Conservation (phyloP, 2,329 filamentous ascomycete genomes). For the Trichoderma arundinaceum region DNA sequence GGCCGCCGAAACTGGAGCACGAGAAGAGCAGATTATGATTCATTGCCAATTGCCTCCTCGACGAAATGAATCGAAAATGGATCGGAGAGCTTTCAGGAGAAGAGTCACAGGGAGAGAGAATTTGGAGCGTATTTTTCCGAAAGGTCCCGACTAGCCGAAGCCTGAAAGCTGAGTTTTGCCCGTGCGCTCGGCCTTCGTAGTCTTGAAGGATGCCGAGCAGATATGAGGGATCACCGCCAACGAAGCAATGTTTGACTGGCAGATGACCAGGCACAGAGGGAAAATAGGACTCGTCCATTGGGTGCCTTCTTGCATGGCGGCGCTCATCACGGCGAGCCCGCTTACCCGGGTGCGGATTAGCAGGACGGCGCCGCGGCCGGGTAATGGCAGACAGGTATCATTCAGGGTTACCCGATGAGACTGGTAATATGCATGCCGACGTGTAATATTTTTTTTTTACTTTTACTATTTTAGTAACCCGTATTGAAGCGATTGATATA, state of each 20-base stretch:
- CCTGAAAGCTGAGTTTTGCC: background rate
- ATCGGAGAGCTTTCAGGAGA: slow-evolving; percentile 10
- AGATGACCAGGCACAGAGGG: slow-evolving; percentile 13
- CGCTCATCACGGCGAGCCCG: slow-evolving; percentile 19
- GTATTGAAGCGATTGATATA: background rate
- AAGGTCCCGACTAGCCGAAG: slow-evolving; percentile 20
- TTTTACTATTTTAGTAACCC: background rate
- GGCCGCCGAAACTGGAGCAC: background rate
- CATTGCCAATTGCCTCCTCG: background rate
- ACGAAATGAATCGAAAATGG: slow-evolving; percentile 12
- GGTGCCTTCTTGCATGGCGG: slow-evolving; percentile 16
- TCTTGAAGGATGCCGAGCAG: slow-evolving; percentile 2
- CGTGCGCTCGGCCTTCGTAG: slow-evolving; percentile 11
- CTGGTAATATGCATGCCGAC: background rate
- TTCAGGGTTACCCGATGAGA: background rate
- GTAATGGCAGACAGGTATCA: background rate
- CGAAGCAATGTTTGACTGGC: background rate
- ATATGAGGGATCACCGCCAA: background rate
- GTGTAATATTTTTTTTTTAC: background rate
- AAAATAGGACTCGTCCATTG: background rate
- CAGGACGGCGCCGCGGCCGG: background rate
- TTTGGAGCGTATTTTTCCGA: background rate
- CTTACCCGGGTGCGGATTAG: slow-evolving; percentile 25
- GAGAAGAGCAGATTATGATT: slow-evolving; percentile 25
- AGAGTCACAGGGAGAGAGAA: slow-evolving; percentile 12